Conservation (phyloP, 2,329 filamentous ascomycete species). For the Botrytis fabae region DNA sequence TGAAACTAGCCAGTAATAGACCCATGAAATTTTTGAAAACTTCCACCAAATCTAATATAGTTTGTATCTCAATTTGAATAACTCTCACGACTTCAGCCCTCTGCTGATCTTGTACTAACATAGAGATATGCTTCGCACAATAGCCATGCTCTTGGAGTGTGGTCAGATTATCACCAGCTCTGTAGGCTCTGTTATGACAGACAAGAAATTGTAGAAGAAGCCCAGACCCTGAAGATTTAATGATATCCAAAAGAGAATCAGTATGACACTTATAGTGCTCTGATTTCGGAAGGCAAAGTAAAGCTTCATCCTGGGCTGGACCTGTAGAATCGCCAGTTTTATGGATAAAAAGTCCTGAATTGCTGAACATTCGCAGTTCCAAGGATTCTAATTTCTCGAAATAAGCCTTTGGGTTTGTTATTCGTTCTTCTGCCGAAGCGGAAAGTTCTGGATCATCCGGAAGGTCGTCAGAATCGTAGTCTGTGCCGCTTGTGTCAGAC, state of each 20-base stretch:
- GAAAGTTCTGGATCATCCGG: conserved; percentile 11
- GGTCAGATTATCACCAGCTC: neutral
- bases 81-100: too few relatives aligned
- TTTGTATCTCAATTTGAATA: too few relatives aligned
- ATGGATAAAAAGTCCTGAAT: conserved; percentile 1
- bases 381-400: conserved; percentile 12
- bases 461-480: conserved; percentile 12
- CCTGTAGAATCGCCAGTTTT: neutral
- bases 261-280: neutral
- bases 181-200: neutral
- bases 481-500: neutral
- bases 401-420: neutral
- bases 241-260: neutral
- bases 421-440: conserved; percentile 1
- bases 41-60: neutral
- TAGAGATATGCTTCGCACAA: neutral
- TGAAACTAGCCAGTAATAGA: neutral
- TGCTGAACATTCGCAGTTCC: neutral
- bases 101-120: neutral
- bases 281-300: neutral
- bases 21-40: neutral
- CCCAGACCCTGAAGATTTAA: neutral
- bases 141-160: conserved; percentile 4
- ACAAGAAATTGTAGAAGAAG: neutral
- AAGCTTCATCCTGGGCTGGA: neutral